Conservation (phyloP, 2,329 filamentous ascomycete species). For the Arthrobotrys sinensis region DNA sequence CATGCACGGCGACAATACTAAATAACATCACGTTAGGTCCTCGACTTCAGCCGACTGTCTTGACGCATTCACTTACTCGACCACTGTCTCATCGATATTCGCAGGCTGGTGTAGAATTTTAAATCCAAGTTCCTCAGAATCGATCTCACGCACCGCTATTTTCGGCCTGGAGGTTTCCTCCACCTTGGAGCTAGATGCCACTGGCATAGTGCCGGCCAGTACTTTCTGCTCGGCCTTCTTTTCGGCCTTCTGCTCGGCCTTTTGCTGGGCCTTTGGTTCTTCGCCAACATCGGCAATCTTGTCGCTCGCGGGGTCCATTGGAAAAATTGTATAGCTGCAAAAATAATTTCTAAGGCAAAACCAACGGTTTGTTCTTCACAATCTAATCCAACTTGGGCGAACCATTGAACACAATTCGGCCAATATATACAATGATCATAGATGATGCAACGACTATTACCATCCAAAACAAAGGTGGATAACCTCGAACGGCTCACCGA, state of each 20-base stretch:
- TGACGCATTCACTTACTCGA: slow-evolving; percentile 14
- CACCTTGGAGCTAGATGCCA: too few relatives aligned
- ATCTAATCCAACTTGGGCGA: background rate
- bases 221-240: background rate
- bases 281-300: background rate
- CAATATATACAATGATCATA: slow-evolving; percentile 14
- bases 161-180: too few relatives aligned
- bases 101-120: slow-evolving; percentile 15
- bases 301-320: background rate
- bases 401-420: background rate
- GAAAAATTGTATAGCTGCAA: background rate
- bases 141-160: background rate
- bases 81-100: slow-evolving; percentile 6
- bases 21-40: slow-evolving; percentile 1
- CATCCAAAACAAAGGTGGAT: too few relatives aligned
- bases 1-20: slow-evolving; percentile 66
- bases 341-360: background rate
- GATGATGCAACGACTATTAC: background rate
- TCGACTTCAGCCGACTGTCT: background rate
- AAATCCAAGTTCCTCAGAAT: slow-evolving; percentile 16
- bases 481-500: too few relatives aligned
- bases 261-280: background rate
- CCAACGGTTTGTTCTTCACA: background rate
- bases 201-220: too few relatives aligned
- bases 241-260: background rate